phyloP scores from a whole-genome alignment of 2,329 filamentous ascomycete species.

The Alternaria triticina region DNA sequence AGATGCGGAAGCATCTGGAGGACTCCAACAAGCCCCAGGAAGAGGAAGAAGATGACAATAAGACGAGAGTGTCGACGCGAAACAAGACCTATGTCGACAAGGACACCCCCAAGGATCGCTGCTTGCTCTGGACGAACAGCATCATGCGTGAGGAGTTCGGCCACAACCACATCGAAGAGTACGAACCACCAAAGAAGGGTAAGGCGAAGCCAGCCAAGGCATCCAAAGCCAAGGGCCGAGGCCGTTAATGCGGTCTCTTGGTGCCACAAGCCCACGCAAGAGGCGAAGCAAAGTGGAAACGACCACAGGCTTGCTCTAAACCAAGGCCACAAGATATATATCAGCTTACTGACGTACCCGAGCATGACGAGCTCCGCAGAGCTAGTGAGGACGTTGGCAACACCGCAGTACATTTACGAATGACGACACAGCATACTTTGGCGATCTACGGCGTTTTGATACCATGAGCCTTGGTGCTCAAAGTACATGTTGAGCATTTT shows the following conservation, averaged over 20 bases:
- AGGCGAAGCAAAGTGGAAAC: neutral
- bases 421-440: constrained; percentile 20
- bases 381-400: neutral
- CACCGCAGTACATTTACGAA: constrained; percentile 21
- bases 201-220: constrained; percentile 49
- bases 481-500: constrained; percentile 15
- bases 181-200: constrained; percentile 56
- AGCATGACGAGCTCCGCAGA: neutral
- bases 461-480: constrained; percentile 21
- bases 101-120: constrained; percentile 60
- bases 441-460: constrained; percentile 28
- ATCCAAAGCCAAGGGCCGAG: constrained; percentile 35
- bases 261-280: constrained; percentile 2
- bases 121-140: constrained; percentile 70
- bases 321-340: neutral
- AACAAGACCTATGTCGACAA: constrained; percentile 65
- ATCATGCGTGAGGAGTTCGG: constrained; percentile 65
- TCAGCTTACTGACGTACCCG: neutral
- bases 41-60: constrained; percentile 54
- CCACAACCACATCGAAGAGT: constrained; percentile 64
- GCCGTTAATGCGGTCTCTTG: constrained; percentile 19
- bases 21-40: constrained; percentile 58
- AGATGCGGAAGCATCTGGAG: constrained; percentile 74
- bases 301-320: neutral
- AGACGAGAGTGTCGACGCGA: constrained; percentile 66